Evolutionary conservation across 2,329 filamentous ascomycete genomes (phyloP).

Genomic region (Elsinoe arachidis): DNA sequence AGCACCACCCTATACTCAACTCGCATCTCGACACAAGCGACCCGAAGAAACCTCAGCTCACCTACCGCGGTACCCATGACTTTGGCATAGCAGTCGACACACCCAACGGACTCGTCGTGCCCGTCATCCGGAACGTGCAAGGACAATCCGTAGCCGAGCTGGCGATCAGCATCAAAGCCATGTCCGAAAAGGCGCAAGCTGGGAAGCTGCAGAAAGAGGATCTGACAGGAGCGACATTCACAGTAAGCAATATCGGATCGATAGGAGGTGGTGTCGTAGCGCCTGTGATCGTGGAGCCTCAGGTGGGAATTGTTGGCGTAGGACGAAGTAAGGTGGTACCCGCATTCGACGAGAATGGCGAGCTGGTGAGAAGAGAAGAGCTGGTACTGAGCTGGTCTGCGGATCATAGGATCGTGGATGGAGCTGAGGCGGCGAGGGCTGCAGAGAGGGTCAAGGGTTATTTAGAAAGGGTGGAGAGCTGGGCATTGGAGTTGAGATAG

Average conservation of each 20-base stretch:
- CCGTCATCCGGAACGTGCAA: conserved; percentile 79
- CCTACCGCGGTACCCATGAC: conserved; percentile 79
- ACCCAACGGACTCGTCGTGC: conserved; percentile 76
- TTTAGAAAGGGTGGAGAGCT: conserved; percentile 76
- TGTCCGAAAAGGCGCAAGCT: conserved; percentile 63
- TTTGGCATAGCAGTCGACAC: conserved; percentile 96
- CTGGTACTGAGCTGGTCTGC: conserved; percentile 95
- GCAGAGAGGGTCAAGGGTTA: conserved; percentile 69
- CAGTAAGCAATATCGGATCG: conserved; percentile 91
- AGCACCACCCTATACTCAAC: conserved; percentile 79
- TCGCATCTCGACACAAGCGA: conserved; percentile 63
- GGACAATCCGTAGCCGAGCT: conserved; percentile 68
- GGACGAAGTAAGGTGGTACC: conserved; percentile 74
- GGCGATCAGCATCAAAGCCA: conserved; percentile 62
- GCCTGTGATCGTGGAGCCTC: conserved; percentile 81
- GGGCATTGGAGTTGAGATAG: conserved; percentile 73
- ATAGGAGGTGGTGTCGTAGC: conserved; percentile 88
- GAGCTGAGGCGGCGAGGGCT: conserved; percentile 86
- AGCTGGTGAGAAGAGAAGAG: conserved; percentile 66
- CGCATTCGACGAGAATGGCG: conserved; percentile 53
- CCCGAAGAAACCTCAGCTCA: conserved; percentile 60
- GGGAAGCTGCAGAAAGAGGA: conserved; percentile 69
- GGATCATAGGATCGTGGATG: conserved; percentile 89
- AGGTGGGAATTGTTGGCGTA: conserved; percentile 86
- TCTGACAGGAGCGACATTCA: conserved; percentile 80